Evolutionary conservation across 257 asterid genomes (phyloP).

Genomic region (Solanum sitiens): DNA sequence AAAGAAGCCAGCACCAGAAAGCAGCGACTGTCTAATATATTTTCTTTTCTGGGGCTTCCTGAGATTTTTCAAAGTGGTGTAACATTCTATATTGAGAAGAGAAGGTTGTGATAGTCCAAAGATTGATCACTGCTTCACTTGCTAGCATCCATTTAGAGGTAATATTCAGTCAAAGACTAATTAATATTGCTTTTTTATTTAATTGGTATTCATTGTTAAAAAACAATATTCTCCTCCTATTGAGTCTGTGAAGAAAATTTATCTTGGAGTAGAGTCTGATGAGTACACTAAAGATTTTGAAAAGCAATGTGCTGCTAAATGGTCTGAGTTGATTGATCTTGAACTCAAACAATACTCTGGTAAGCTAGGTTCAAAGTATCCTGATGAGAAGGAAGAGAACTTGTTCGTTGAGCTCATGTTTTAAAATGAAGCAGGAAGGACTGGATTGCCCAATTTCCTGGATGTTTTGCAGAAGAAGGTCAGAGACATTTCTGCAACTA

Average conservation of each 20-base stretch:
- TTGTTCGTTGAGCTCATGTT: constrained; percentile 18
- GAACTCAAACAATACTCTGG: constrained; percentile 7
- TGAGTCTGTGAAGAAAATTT: constrained; percentile 10
- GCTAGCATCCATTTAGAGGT: no score
- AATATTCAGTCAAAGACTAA: no score
- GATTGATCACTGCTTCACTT: no score
- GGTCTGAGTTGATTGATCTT: constrained; percentile 11
- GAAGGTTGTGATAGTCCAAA: no score
- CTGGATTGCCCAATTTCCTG: neutral
- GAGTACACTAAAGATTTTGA: constrained; percentile 17
- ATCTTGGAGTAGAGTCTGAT: constrained; percentile 16
- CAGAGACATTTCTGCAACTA: neutral
- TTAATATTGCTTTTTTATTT: no score
- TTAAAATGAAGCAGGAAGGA: constrained; percentile 6
- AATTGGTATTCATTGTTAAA: no score
- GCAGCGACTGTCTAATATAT: no score
- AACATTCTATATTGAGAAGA: no score
- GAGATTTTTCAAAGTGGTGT: no score
- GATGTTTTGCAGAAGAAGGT: constrained; percentile 16
- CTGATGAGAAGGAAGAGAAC: neutral
- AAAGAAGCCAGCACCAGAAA: no score
- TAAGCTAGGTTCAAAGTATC: neutral
- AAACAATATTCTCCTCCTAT: neutral
- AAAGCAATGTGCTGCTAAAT: constrained; percentile 20
- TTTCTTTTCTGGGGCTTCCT: no score